Evolutionary conservation across 495 filamentous ascomycete genomes (phyloP), one percentile per base, ranked within the genome.

Genomic region (Neurospora tetrasperma): DNA sequence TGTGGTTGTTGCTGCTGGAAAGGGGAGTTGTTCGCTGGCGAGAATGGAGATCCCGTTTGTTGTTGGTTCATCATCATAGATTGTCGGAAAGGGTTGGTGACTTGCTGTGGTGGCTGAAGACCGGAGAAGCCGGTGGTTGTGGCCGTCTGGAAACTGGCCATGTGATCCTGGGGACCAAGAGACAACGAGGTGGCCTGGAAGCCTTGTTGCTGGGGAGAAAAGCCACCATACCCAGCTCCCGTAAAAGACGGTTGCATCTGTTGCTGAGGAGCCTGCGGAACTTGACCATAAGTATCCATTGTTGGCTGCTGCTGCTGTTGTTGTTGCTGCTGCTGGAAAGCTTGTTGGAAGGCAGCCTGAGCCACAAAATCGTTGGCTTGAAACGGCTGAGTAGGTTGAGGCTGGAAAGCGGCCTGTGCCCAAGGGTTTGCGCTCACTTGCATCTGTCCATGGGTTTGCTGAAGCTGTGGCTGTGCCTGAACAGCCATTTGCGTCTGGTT

Each of bases 81-180:
- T 77, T 93, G 91, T 46, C 94, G 87, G 85, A 97, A 97, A 5
- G 94, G 94, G 79, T 97, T 97, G 4, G 93, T 94, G 14, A 83
- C 87, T 73, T 91, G 91, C 70, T 87, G 83, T 5, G 80, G 79
- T 0, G 82, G 77, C 40, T 83, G 84, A 43, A 88, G 84, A 18
- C 84, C 84, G 70, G 83, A 79, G 76, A 83, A 76, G 6, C 74
- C 73, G 14, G 82, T 82, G 38, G 75, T 6, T 35, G 81, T 77
- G 42, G 79, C 76, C 59, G 80, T 77, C 74, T 87, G 86, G 78
- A 86, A 85, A 79, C 82, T 85, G 66, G 84, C 80, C 5, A 88
- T 79, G 44, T 87, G 83, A 74, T 92, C 87, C 76, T 95, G 93
- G 0, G 92, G 90, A 77, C 92, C 91, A 72, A 80, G 82, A 72